These are phyloP conservation scores for Hyaloraphidium curvatum DNA, from an alignment of 192 early-diverging fungal genomes.

Conservation along the genomic window DNA sequence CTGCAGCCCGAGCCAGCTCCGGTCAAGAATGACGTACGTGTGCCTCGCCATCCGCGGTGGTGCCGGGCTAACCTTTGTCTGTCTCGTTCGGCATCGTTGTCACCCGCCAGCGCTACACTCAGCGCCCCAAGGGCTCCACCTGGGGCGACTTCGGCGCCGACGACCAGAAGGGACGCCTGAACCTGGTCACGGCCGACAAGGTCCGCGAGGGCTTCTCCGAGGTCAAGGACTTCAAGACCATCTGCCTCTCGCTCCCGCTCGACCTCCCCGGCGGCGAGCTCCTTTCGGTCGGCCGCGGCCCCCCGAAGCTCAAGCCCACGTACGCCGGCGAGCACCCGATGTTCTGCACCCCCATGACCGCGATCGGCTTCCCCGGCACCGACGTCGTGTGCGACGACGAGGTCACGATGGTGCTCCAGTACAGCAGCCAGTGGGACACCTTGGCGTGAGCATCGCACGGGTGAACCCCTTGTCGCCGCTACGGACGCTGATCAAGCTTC, in stretches of 20 bases:
- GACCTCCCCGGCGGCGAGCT: not conserved
- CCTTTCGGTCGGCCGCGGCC: not conserved
- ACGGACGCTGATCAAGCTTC: too few species aligned
- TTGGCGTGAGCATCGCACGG: too few species aligned
- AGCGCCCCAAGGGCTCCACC: too few species aligned
- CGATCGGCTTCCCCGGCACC: not conserved
- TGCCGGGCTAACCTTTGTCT: too few species aligned
- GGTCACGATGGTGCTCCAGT: not conserved
- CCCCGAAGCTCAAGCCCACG: too few species aligned
- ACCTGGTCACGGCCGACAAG: slow-evolving; percentile 1
- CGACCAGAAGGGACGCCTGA: not conserved
- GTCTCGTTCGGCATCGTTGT: too few species aligned
- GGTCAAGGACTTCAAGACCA: not conserved
- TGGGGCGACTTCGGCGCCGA: not conserved
- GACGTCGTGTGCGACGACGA: slow-evolving; percentile 1
- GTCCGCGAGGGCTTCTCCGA: not conserved
- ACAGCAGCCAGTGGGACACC: not conserved
- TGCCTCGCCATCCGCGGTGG: too few species aligned
- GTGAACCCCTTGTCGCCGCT: too few species aligned
- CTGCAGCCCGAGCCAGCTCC: too few species aligned
- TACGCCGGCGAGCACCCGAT: too few species aligned
- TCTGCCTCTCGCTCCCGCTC: not conserved
- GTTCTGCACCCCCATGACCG: not conserved
- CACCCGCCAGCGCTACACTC: too few species aligned
- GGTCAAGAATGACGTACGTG: too few species aligned